These are phyloP conservation scores for Stipa capillata DNA, from an alignment of 176 grass and related monocot species.

Conservation along the genomic window DNA sequence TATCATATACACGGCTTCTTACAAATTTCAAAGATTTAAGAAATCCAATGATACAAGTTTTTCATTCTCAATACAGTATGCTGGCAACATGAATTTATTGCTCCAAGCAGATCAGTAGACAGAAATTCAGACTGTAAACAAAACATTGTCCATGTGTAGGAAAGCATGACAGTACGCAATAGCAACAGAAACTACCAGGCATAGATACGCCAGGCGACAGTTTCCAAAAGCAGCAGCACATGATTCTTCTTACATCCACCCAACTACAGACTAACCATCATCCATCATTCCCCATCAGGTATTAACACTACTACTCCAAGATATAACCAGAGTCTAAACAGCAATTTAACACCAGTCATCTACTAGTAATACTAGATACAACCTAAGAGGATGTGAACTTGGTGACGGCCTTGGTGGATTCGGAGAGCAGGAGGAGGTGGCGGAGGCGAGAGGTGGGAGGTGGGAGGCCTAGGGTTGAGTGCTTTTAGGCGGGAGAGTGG, in stretches of 20 bases:
- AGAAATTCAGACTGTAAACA: neutral
- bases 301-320: neutral
- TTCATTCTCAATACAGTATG: neutral
- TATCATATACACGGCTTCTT: neutral
- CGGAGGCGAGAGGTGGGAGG: too few species aligned
- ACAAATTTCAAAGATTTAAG: neutral
- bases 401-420: neutral
- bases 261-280: neutral
- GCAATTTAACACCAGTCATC: too few species aligned
- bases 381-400: neutral
- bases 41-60: too few species aligned
- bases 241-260: neutral
- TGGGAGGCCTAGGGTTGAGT: too few species aligned
- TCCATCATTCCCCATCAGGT: neutral
- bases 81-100: neutral
- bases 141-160: neutral
- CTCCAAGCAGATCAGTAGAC: neutral
- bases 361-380: too few species aligned
- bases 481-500: too few species aligned
- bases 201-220: too few species aligned
- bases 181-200: neutral
- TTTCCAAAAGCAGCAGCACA: neutral
- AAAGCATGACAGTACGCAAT: neutral
- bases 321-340: neutral
- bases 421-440: too few species aligned